Evolutionary conservation across 148 eudicot genomes (phyloP).

Genomic region (Selenicereus undatus): DNA sequence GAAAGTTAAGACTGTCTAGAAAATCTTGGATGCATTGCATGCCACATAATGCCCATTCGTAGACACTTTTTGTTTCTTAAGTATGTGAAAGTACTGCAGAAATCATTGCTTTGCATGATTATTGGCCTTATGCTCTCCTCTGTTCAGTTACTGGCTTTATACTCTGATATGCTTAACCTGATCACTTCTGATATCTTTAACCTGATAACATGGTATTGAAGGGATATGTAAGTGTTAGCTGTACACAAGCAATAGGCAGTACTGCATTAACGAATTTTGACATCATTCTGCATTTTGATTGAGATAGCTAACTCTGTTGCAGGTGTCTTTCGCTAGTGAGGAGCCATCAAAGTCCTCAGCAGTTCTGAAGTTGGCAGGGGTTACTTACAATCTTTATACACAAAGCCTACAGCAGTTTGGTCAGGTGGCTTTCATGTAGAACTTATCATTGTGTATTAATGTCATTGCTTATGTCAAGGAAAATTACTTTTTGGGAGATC

Average conservation of each 20-base stretch:
- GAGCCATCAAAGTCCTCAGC: conserved; percentile 28
- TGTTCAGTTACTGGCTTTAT: background rate
- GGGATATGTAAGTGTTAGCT: background rate
- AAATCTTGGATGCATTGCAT: background rate
- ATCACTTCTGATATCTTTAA: background rate
- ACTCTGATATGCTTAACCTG: background rate
- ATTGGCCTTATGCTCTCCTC: background rate
- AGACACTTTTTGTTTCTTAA: too few relatives aligned
- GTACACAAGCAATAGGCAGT: background rate
- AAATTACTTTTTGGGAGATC: background rate
- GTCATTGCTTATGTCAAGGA: background rate
- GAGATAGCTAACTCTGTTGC: conserved; percentile 17
- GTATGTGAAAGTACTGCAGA: background rate
- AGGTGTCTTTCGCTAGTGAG: conserved; percentile 37
- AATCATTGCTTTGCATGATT: background rate
- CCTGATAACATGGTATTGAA: background rate
- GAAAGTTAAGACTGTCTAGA: background rate
- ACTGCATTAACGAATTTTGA: background rate
- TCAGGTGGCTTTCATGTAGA: conserved; percentile 39
- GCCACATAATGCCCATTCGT: background rate
- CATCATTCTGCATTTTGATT: conserved; percentile 4
- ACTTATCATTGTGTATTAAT: conserved; percentile 6
- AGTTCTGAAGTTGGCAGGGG: conserved; percentile 42
- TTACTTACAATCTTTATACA: conserved; percentile 42
- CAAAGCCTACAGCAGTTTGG: conserved; percentile 42